Conservation (phyloP, 768 basidiomycete genomes). For the Lactifluus volemus region DNA sequence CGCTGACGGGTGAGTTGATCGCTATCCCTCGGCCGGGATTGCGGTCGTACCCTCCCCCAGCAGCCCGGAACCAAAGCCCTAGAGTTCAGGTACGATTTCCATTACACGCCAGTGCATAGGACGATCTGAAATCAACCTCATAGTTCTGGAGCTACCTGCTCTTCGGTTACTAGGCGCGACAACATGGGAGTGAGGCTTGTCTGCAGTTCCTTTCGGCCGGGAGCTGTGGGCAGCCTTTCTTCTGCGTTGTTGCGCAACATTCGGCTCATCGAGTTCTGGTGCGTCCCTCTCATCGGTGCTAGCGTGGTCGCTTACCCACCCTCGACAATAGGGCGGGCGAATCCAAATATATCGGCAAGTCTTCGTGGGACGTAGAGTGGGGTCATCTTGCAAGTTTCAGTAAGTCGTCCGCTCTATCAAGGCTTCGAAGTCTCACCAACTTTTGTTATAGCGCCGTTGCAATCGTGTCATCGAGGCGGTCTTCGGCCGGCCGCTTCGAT, state of each 20-base stretch:
- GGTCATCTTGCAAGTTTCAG: slow-evolving; percentile 1
- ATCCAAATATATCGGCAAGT: neutral
- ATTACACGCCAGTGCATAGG: neutral
- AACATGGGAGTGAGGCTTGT: neutral
- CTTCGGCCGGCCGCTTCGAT: slow-evolving; percentile 5
- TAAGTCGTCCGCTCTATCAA: neutral
- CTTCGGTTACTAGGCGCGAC: neutral
- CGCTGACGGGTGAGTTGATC: slow-evolving; percentile 3
- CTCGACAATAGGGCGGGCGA: neutral
- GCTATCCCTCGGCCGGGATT: slow-evolving; percentile 15
- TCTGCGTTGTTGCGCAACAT: slow-evolving; percentile 4
- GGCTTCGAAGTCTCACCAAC: neutral
- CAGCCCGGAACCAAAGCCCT: neutral
- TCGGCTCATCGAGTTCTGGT: neutral
- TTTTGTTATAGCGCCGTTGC: slow-evolving; percentile 1
- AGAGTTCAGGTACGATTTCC: slow-evolving; percentile 1
- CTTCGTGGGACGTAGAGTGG: neutral
- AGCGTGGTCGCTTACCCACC: neutral
- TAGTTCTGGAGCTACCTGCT: neutral
- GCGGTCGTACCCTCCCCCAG: slow-evolving; percentile 1
- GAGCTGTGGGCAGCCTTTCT: slow-evolving; percentile 6
- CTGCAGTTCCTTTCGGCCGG: slow-evolving; percentile 13
- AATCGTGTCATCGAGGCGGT: neutral
- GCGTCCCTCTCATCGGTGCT: neutral
- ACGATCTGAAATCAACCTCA: neutral